Percentiles rank a stretch among this genome's conserved stretches.
These are phyloP conservation scores for Coix lacrymajobi DNA, from an alignment of 176 grass and related monocot species.

Conservation along the genomic window DNA sequence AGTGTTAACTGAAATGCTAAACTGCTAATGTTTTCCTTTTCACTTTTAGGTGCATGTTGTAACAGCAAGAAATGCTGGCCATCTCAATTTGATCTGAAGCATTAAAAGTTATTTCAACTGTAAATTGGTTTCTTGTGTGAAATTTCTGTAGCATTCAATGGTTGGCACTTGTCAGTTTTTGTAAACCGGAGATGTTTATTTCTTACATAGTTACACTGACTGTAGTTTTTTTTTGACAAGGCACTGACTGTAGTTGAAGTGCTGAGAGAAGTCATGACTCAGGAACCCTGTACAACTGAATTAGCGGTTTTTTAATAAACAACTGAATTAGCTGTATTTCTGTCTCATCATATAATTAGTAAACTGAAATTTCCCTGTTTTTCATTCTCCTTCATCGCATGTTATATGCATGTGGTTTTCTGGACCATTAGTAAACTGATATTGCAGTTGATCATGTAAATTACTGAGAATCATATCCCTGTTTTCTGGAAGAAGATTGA, in stretches of 20 bases:
- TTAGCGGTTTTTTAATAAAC: background rate
- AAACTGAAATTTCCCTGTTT: background rate
- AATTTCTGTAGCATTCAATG: background rate
- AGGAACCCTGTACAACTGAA: background rate
- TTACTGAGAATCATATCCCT: background rate
- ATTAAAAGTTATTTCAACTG: background rate
- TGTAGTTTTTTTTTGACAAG: too few relatives aligned
- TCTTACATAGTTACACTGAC: background rate
- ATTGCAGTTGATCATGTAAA: background rate
- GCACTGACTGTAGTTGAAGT: background rate
- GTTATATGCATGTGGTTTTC: background rate
- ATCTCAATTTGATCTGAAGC: background rate
- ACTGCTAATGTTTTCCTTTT: background rate
- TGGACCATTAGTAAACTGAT: background rate
- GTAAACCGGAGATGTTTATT: background rate
- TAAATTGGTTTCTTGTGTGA: background rate
- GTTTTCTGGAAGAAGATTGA: background rate
- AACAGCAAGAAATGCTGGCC: background rate
- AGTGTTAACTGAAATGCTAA: background rate
- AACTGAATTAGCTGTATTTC: background rate
- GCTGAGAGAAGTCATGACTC: background rate
- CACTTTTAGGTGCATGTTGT: background rate
- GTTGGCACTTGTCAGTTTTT: background rate
- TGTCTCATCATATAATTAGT: background rate
- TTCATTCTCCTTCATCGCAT: background rate